Percentiles rank a stretch among this genome's conserved stretches.
Conservation (phyloP, 225 moss, liverwort and hornwort genomes). For the Polytrichum formosum region DNA sequence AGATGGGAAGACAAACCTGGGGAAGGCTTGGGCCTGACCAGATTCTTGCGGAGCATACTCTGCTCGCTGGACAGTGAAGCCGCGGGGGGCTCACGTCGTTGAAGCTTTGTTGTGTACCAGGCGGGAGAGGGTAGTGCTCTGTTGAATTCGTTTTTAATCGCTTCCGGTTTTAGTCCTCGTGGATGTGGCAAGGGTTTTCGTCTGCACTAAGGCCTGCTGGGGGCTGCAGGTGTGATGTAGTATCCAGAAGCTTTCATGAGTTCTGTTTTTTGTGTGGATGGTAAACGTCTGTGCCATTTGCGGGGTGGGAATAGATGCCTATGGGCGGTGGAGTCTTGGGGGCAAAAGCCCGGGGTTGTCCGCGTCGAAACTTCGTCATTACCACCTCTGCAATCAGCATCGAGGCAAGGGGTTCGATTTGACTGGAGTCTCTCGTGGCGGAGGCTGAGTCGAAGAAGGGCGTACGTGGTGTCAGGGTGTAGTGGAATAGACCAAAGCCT, state of each 20-base stretch:
- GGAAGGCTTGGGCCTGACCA: conserved; percentile 8
- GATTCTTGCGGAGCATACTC: conserved; percentile 10
- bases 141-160: conserved; percentile 20
- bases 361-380: conserved; percentile 12
- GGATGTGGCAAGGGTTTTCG: conserved; percentile 45
- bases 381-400: neutral
- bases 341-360: conserved; percentile 3
- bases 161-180: conserved; percentile 31
- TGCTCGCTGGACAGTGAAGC: conserved; percentile 2
- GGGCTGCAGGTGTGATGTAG: conserved; percentile 30
- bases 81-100: neutral
- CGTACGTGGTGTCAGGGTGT: conserved; percentile 25
- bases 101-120: conserved; percentile 11
- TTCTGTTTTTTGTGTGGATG: conserved; percentile 58
- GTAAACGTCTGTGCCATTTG: conserved; percentile 18
- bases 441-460: conserved; percentile 8
- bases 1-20: conserved; percentile 9
- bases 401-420: neutral
- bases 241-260: conserved; percentile 47
- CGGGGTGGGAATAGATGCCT: conserved; percentile 11
- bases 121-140: conserved; percentile 22
- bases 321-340: neutral
- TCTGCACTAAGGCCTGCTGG: conserved; percentile 32
- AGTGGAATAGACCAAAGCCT: conserved; percentile 15
- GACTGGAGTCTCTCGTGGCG: neutral